phyloP scores from a whole-genome alignment of 176 grass and related monocot genomes.

The Oryza rufipogon region DNA sequence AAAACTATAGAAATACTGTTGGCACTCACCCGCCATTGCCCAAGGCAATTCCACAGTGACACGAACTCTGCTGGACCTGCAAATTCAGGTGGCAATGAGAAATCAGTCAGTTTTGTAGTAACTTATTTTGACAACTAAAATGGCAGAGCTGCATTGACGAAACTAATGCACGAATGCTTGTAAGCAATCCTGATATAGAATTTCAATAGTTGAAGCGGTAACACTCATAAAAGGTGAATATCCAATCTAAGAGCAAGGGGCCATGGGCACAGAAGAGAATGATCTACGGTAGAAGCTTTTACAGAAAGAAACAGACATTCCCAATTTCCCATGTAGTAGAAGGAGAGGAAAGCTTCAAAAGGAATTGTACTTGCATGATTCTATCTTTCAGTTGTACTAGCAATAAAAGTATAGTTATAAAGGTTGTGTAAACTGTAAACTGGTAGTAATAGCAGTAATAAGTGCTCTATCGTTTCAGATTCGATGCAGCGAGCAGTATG shows the following conservation, averaged over 20 bases:
- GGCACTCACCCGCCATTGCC: constrained; percentile 85
- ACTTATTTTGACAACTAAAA: background rate
- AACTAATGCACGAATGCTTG: background rate
- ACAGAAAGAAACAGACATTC: background rate
- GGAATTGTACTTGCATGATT: background rate
- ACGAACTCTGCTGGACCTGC: constrained; percentile 82
- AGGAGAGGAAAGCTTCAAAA: background rate
- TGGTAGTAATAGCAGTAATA: background rate
- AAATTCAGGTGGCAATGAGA: background rate
- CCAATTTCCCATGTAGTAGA: background rate
- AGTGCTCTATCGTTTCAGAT: background rate
- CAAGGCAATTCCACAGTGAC: constrained; percentile 76
- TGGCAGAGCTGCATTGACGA: background rate
- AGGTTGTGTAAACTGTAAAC: background rate
- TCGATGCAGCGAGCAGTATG: background rate
- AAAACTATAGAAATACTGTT: background rate
- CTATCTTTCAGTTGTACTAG: background rate
- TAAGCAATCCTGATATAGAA: background rate
- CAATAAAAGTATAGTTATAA: background rate
- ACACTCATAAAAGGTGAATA: background rate
- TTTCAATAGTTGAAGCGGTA: too few species aligned
- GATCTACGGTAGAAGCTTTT: background rate
- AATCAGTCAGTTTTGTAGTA: constrained; percentile 1
- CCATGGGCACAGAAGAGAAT: background rate
- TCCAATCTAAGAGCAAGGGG: too few species aligned